Base-by-base conservation (phyloP, 306 rosid species). In the Lathyrus tuberosus region DNA sequence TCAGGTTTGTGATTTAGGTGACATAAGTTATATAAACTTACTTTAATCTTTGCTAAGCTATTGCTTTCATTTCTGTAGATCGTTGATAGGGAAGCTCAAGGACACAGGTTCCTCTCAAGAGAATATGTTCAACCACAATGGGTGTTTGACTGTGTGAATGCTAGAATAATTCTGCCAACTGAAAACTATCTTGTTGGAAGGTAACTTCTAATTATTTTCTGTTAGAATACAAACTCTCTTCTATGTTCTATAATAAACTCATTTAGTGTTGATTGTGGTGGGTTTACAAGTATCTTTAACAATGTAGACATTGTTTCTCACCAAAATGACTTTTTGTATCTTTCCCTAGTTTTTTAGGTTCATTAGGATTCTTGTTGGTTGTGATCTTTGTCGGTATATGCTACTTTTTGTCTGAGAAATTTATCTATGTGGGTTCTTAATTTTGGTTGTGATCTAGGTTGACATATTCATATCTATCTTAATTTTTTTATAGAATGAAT, bases 41-140 rank as follows among this genome's bases (percentile, higher is more conserved):
- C 20, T 73, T 62, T 57, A 16, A 67, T 35, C 35, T 60, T 43
- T 6, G 15, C 58, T 74, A 66, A 78, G 35, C 48, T 44, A 22
- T 64, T 81, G 47, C 75, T 81, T 69, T 75, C 63, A 1, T 17
- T 11, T 83, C 74, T 78, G 51, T 58, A 94, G 99, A 82, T 94
- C 70, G 92, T 94, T 52, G 99, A 94, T 65, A 75, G 97, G 80
- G 92, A 93, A 12, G 10, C 84, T 24, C 96, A 85, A 73, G 85
- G 84, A 41, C 97, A 85, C 76, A 82, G 74, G 78, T 86, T 85
- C 62, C 86, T 79, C 61, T 81, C 92, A 15, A 88, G 99, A 72
- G 92, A 87, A 59, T 94, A 94, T 75, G 88, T 89, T 74, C 99
- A 94, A 82, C 99, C 99, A 16, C 99, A 94, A 62, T 94, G 99